Percentiles rank a stretch among this genome's conserved stretches.
Conservation (phyloP, 257 asterid genomes). For the Voacanga thouarsii region DNA sequence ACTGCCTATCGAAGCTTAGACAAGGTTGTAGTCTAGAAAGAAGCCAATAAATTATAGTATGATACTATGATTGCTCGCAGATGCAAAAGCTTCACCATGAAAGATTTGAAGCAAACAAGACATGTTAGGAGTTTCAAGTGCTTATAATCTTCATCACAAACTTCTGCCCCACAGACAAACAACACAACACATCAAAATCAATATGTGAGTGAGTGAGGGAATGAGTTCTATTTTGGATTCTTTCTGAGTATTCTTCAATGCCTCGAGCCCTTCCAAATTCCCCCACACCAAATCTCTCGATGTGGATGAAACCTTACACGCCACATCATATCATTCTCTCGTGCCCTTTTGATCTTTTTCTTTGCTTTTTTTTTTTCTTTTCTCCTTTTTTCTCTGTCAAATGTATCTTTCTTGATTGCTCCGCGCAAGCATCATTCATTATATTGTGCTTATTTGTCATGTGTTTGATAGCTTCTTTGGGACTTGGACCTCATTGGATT, state of each 20-base stretch:
- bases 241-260: constrained; percentile 25
- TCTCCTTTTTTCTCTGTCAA: not conserved
- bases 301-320: constrained; percentile 59
- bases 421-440: constrained; percentile 54
- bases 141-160: constrained; percentile 35
- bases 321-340: constrained; percentile 62
- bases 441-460: constrained; percentile 6
- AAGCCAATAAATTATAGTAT: constrained; percentile 22
- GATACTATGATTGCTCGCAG: constrained; percentile 32
- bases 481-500: constrained; percentile 4
- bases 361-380: not conserved
- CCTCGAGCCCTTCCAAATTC: constrained; percentile 68
- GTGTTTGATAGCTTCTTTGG: constrained; percentile 3
- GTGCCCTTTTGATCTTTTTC: constrained; percentile 24
- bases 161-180: constrained; percentile 23
- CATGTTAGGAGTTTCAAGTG: constrained; percentile 56
- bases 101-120: constrained; percentile 45
- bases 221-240: not conserved
- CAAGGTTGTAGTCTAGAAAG: constrained; percentile 7
- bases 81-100: constrained; percentile 33
- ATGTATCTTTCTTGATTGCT: constrained; percentile 42
- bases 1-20: not conserved
- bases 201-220: not conserved
- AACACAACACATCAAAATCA: constrained; percentile 2
- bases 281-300: constrained; percentile 45